Percentiles rank a stretch among this genome's conserved stretches.
Evolutionary conservation across 2,329 filamentous ascomycete species (phyloP).

Genomic region (Malbranchea zuffiana): DNA sequence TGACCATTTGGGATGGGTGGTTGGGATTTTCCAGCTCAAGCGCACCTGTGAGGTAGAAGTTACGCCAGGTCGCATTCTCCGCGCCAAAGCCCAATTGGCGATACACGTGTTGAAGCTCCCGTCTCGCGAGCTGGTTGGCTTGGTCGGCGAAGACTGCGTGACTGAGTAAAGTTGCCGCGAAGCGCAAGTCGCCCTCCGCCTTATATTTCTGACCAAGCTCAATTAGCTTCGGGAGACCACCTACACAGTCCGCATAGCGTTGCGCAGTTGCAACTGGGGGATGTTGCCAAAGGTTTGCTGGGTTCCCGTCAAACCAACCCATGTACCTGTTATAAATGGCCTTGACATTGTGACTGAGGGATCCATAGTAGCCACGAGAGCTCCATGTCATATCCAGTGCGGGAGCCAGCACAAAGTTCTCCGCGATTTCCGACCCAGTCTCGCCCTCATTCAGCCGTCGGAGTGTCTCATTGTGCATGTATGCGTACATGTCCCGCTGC

Average conservation of each 20-base stretch:
- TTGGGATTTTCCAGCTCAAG: conserved; percentile 18
- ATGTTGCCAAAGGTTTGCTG: conserved; percentile 29
- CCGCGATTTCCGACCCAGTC: conserved; percentile 33
- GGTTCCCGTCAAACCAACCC: conserved; percentile 27
- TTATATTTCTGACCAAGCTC: conserved; percentile 23
- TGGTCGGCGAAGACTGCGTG: conserved; percentile 26
- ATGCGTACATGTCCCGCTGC: conserved; percentile 34
- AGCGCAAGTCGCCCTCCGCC: conserved; percentile 26
- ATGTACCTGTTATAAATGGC: conserved; percentile 29
- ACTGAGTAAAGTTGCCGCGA: conserved; percentile 30
- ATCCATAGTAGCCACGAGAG: conserved; percentile 30
- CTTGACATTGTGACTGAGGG: conserved; percentile 32
- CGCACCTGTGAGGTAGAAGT: conserved; percentile 30
- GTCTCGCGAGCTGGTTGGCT: conserved; percentile 20
- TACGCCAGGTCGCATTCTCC: conserved; percentile 35
- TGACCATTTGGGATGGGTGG: neutral
- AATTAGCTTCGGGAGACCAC: conserved; percentile 25
- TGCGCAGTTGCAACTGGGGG: conserved; percentile 25
- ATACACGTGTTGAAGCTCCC: conserved; percentile 17
- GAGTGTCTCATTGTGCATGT: conserved; percentile 33
- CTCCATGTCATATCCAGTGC: conserved; percentile 24
- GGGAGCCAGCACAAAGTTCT: conserved; percentile 26
- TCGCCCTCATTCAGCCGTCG: conserved; percentile 30
- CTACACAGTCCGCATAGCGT: conserved; percentile 30
- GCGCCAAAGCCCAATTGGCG: conserved; percentile 27